Conservation (phyloP, 2,329 filamentous ascomycete genomes). For the Cladosporium cucumerinum region DNA sequence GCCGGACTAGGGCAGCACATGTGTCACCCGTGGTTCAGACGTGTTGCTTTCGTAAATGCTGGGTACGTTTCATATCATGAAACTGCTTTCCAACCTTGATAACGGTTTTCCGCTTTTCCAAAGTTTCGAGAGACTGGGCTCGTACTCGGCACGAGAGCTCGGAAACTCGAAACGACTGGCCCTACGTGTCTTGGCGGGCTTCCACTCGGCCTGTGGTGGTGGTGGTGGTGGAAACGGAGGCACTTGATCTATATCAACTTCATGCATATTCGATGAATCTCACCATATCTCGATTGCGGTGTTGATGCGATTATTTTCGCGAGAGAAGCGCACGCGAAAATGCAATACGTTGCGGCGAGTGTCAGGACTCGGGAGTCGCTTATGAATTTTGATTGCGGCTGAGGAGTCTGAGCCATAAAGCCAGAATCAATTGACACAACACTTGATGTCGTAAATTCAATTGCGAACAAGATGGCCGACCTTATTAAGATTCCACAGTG, state of each 20-base stretch:
- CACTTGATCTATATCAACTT: neutral
- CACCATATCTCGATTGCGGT: neutral
- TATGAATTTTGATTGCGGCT: neutral
- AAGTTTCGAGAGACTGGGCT: neutral
- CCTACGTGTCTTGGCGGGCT: neutral
- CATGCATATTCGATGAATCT: neutral
- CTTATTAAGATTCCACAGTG: neutral
- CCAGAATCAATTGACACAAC: neutral
- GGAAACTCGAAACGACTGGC: neutral
- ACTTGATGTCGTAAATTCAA: neutral
- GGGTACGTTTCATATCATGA: neutral
- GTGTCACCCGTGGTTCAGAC: neutral
- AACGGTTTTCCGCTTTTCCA: neutral
- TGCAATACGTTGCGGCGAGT: neutral
- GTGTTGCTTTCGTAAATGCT: neutral
- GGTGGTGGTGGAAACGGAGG: neutral
- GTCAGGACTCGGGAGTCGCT: neutral
- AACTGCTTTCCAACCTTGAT: conserved; percentile 4
- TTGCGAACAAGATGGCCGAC: neutral
- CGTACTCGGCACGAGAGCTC: neutral
- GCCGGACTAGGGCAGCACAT: neutral
- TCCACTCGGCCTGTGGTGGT: neutral
- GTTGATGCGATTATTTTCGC: neutral
- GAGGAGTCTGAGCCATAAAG: neutral
- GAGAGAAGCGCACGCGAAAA: neutral